A percentile compares a stretch with the other conserved stretches of the same genome.
Conservation (phyloP, 495 filamentous ascomycete species). For the Antarctomyces pellizariae region DNA sequence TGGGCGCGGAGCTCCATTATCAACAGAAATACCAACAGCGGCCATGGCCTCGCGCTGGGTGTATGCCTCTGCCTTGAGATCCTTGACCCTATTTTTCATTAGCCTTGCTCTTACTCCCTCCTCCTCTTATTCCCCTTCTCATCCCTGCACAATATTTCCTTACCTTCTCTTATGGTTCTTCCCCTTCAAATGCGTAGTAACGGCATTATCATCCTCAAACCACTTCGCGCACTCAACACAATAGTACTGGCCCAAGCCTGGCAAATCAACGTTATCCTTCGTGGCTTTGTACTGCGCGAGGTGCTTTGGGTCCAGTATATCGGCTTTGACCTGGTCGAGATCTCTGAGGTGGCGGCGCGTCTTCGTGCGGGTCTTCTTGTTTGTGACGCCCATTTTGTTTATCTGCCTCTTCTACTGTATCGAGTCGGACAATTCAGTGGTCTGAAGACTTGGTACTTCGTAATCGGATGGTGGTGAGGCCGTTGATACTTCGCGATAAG, state of each 20-base stretch:
- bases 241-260: constrained; percentile 60
- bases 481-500: no score
- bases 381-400: constrained; percentile 21
- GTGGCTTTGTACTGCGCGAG: constrained; percentile 50
- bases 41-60: constrained; percentile 68
- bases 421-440: no score
- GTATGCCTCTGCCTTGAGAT: constrained; percentile 61
- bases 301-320: constrained; percentile 52
- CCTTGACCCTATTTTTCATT: constrained; percentile 31
- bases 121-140: background rate
- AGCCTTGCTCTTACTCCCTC: background rate
- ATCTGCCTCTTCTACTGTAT: no score
- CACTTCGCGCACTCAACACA: constrained; percentile 91
- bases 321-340: constrained; percentile 70
- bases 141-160: constrained; percentile 8
- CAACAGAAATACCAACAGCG: constrained; percentile 43
- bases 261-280: constrained; percentile 68
- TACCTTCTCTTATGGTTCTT: constrained; percentile 86
- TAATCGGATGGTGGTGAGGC: no score
- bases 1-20: constrained; percentile 29
- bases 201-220: constrained; percentile 69
- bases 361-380: constrained; percentile 33
- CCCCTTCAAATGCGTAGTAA: constrained; percentile 54
- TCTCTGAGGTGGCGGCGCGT: constrained; percentile 40
- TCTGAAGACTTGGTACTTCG: no score